Evolutionary conservation across 345 rosid genomes (phyloP).

Genomic region (Trapa bicornis): DNA sequence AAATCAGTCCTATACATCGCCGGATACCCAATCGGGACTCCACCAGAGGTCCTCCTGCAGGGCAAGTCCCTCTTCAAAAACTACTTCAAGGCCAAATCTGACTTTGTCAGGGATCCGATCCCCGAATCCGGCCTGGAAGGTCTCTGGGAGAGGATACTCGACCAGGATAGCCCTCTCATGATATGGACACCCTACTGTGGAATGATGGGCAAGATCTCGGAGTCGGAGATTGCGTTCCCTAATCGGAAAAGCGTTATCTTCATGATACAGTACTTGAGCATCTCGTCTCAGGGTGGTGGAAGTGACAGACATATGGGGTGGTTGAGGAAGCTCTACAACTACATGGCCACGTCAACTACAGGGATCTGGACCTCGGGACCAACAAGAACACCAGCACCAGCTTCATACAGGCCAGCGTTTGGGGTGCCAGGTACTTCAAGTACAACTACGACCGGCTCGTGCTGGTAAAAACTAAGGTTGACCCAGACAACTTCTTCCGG

Average conservation of each 20-base stretch:
- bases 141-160: conserved; percentile 29
- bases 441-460: conserved; percentile 35
- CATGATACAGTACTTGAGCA: conserved; percentile 24
- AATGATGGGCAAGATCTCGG: conserved; percentile 22
- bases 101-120: conserved; percentile 35
- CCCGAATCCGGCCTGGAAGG: conserved; percentile 29
- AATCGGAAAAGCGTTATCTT: conserved; percentile 28
- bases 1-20: conserved; percentile 43
- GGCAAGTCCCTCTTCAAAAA: conserved; percentile 36
- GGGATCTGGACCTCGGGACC: conserved; percentile 50
- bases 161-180: conserved; percentile 46
- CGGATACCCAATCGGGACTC: conserved; percentile 29
- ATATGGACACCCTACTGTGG: conserved; percentile 79
- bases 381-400: conserved; percentile 21
- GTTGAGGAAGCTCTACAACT: conserved; percentile 37
- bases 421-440: conserved; percentile 47
- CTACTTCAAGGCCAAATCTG: conserved; percentile 59
- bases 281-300: conserved; percentile 19
- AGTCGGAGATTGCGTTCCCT: conserved; percentile 26
- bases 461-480: conserved; percentile 36
- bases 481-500: conserved; percentile 47
- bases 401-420: conserved; percentile 22
- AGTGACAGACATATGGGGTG: conserved; percentile 31
- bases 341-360: conserved; percentile 42
- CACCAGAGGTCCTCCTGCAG: conserved; percentile 36